phyloP scores from a whole-genome alignment of 2,329 filamentous ascomycete species.

The Colletotrichum spinosum region DNA sequence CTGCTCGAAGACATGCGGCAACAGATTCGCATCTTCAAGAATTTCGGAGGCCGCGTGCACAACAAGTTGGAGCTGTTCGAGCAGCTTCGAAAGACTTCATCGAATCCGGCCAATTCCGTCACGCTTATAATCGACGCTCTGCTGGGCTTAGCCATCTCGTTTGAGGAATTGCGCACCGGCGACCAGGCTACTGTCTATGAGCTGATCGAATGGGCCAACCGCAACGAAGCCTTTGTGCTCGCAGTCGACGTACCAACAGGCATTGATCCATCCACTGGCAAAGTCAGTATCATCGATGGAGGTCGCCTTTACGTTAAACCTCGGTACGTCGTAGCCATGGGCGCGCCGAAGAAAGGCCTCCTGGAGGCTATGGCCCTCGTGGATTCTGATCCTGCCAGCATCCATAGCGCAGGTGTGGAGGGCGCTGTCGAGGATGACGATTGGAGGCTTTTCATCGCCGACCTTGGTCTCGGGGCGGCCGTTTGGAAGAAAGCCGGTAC shows the following conservation, averaged over 20 bases:
- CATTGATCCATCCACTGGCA: constrained; percentile 82
- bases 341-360: constrained; percentile 87
- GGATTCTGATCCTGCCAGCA: constrained; percentile 43
- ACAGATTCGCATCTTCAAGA: constrained; percentile 86
- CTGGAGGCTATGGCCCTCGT: constrained; percentile 78
- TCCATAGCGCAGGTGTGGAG: constrained; percentile 29
- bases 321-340: constrained; percentile 85
- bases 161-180: constrained; percentile 86
- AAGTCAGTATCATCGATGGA: constrained; percentile 75
- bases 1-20: constrained; percentile 83
- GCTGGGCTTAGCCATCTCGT: constrained; percentile 86
- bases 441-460: constrained; percentile 87
- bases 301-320: constrained; percentile 83
- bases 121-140: constrained; percentile 91
- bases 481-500: constrained; percentile 89
- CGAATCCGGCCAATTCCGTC: constrained; percentile 59
- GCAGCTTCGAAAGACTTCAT: constrained; percentile 61
- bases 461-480: constrained; percentile 85
- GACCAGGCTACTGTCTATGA: constrained; percentile 89
- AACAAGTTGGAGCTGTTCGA: constrained; percentile 72
- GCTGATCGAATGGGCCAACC: constrained; percentile 93
- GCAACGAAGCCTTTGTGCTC: constrained; percentile 83
- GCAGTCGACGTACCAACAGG: constrained; percentile 94
- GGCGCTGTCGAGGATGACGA: constrained; percentile 60
- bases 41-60: constrained; percentile 81